These are phyloP conservation scores for Coffea humblotiana DNA, from an alignment of 305 asterid genomes.

Conservation along the genomic window DNA sequence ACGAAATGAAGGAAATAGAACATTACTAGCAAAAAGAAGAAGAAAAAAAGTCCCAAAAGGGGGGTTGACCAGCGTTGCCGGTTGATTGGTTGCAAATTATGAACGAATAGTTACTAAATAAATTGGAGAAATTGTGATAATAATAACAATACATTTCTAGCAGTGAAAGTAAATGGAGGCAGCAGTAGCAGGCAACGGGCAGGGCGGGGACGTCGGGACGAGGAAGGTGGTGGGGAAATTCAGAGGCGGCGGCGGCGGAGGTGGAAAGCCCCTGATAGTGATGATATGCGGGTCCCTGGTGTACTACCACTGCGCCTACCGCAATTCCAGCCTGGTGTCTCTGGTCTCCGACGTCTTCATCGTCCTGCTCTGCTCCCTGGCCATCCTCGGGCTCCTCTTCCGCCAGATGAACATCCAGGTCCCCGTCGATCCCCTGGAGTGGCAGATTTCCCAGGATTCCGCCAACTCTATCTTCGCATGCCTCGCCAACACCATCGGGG, in stretches of 20 bases:
- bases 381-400: constrained; percentile 94
- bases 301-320: constrained; percentile 93
- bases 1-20: no score
- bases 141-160: no score
- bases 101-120: no score
- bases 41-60: no score
- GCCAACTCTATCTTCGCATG: constrained; percentile 78
- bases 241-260: constrained; percentile 31
- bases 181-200: neutral
- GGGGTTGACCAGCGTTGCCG: no score
- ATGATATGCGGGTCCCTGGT: constrained; percentile 74
- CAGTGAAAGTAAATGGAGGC: neutral
- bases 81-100: no score
- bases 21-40: no score
- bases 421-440: constrained; percentile 94
- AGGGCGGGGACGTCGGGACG: neutral
- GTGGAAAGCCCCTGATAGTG: constrained; percentile 41
- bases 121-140: no score
- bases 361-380: constrained; percentile 84
- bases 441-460: constrained; percentile 96
- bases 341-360: constrained; percentile 85
- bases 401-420: constrained; percentile 93
- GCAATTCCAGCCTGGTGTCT: constrained; percentile 70
- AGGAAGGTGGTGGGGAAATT: neutral
- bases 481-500: constrained; percentile 93